Conservation (phyloP, 2,329 filamentous ascomycete species). For the Trichoderma sp. region DNA sequence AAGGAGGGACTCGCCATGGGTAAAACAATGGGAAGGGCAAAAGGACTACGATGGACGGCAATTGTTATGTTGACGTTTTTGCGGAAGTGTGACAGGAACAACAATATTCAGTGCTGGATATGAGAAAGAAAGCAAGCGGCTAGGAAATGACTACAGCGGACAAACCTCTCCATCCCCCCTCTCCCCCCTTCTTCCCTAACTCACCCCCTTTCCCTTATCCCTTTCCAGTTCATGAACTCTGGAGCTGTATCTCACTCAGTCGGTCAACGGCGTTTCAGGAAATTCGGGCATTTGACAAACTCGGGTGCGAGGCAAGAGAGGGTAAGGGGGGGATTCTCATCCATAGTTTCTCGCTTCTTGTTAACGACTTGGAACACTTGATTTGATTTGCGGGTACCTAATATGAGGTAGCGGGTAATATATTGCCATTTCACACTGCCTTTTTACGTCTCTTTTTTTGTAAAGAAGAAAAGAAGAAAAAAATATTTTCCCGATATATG, state of each 20-base stretch:
- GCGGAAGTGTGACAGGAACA: slow-evolving; percentile 7
- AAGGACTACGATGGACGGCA: slow-evolving; percentile 4
- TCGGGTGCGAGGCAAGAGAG: slow-evolving; percentile 7
- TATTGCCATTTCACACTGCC: slow-evolving; percentile 21
- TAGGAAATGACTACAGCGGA: slow-evolving; percentile 18
- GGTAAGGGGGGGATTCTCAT: background rate
- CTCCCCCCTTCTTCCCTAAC: background rate
- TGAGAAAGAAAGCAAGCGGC: slow-evolving; percentile 18
- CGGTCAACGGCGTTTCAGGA: slow-evolving; percentile 18
- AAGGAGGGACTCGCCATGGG: background rate
- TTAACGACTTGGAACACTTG: slow-evolving; percentile 4
- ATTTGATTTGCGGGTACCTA: slow-evolving; percentile 23
- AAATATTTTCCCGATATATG: background rate
- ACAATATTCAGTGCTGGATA: slow-evolving; percentile 14
- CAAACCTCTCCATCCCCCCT: background rate
- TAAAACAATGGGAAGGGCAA: background rate
- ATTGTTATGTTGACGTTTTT: background rate
- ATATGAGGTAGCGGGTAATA: slow-evolving; percentile 29
- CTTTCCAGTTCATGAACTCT: background rate
- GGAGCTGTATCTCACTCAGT: background rate
- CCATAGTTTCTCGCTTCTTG: slow-evolving; percentile 10
- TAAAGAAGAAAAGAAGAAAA: background rate
- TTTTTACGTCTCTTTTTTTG: background rate
- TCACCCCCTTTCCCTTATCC: background rate
- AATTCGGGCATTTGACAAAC: slow-evolving; percentile 15